Evolutionary conservation across 768 basidiomycete species (phyloP), one percentile per base, ranked within the genome.

Genomic region (Leucocoprinus birnbaumii): DNA sequence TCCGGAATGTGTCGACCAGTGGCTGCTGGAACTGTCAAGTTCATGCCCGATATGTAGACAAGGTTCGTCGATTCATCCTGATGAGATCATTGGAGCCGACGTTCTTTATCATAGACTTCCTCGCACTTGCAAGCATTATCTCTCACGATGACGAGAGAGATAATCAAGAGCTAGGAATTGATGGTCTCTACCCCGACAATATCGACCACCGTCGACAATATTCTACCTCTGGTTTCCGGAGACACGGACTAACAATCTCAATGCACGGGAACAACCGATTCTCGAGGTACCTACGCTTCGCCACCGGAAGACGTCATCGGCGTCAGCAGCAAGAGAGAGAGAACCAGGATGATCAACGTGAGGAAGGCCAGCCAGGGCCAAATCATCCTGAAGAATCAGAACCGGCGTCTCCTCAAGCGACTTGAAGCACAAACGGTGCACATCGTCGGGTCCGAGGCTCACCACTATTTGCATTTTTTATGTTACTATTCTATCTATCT

Each of bases 21-120:
- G 95, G 95, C 72, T 98, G 40, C 76, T 98, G 44, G 85, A 94
- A 62, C 77, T 96, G 24, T 94, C 94, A 1, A 87, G 87, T 55
- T 88, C 90, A 27, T 97, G 96, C 70, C 95, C 95, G 4, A 80
- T 97, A 25, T 97, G 95, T 68, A 80, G 95, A 61, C 88, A 94
- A 71, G 93, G 92, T 92, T 61, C 46, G 78, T 65, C 18, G 13
- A 48, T 34, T 10, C 24, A 7, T 3, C 37, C 16, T 44, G n/a
- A 42, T n/a, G n/a, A n/a, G n/a, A n/a, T n/a, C 18, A 25, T 14
- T 34, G 19, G 21, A 11, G 47, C 48, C 44, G 37, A 35, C 14
- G 8, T 34, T 3, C 41, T 24, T 57, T 6, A 47, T 18, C 21
- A 19, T 19, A 55, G 85, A 86, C 63, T 86, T 86, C 59, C 73